Evolutionary conservation across 2,329 filamentous ascomycete genomes (phyloP).

Genomic region (Bertia moriformis): DNA sequence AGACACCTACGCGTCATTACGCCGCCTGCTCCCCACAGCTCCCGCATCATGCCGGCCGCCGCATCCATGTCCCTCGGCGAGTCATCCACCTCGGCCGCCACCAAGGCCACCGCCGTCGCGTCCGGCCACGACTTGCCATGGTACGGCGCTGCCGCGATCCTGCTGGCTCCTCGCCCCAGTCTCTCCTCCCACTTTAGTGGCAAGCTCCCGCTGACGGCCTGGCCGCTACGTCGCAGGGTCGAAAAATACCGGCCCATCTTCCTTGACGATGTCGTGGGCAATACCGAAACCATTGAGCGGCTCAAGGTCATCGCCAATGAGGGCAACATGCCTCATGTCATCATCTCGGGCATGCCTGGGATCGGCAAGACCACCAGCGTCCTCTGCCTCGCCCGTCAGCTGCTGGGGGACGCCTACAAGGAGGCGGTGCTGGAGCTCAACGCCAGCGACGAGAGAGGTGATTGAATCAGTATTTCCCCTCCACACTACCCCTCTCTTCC

Average conservation of each 20-base stretch:
- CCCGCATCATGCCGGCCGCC: conserved; percentile 32
- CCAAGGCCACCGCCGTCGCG: conserved; percentile 38
- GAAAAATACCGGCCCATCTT: conserved; percentile 95
- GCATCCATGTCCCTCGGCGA: conserved; percentile 39
- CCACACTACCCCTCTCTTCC: too few relatives aligned
- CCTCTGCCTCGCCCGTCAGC: conserved; percentile 77
- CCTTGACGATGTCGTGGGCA: conserved; percentile 92
- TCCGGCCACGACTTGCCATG: conserved; percentile 65
- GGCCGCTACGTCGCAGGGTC: conserved; percentile 53
- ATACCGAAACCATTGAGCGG: conserved; percentile 92
- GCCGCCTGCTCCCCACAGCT: too few relatives aligned
- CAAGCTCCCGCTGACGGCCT: conserved; percentile 8
- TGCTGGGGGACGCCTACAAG: conserved; percentile 87
- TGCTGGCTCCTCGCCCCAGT: background rate
- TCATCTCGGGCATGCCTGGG: conserved; percentile 98
- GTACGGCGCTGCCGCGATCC: too few relatives aligned
- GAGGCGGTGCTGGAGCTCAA: conserved; percentile 95
- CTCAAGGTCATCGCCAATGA: conserved; percentile 97
- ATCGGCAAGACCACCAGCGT: conserved; percentile 98
- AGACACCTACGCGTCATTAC: too few relatives aligned
- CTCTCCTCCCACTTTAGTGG: background rate
- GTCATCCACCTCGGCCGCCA: conserved; percentile 43
- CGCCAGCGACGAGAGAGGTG: conserved; percentile 83
- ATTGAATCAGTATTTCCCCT: too few relatives aligned
- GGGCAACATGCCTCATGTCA: conserved; percentile 98